Conservation (phyloP, 2,329 filamentous ascomycete genomes). For the Trichoderma simmonsii region DNA sequence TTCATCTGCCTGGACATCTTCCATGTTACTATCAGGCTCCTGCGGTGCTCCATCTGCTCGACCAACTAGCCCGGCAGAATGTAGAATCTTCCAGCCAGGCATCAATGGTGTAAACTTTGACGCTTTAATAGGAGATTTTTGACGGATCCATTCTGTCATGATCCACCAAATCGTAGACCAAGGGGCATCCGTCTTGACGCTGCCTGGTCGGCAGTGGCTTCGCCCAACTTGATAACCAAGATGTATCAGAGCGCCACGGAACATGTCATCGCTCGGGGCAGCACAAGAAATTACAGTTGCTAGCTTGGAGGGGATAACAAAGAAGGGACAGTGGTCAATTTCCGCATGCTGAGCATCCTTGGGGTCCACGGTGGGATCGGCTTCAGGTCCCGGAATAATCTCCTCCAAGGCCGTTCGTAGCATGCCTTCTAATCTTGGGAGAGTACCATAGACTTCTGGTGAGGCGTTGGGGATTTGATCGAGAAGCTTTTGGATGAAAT, state of each 20-base stretch:
- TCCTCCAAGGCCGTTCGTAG: slow-evolving; percentile 85
- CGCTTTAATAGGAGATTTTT: slow-evolving; percentile 74
- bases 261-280: slow-evolving; percentile 72
- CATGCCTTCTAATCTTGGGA: slow-evolving; percentile 84
- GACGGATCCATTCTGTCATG: slow-evolving; percentile 86
- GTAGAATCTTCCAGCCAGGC: slow-evolving; percentile 68
- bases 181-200: slow-evolving; percentile 89
- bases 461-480: slow-evolving; percentile 66
- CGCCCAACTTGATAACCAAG: slow-evolving; percentile 80
- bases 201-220: slow-evolving; percentile 85
- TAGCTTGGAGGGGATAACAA: slow-evolving; percentile 72
- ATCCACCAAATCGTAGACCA: slow-evolving; percentile 90
- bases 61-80: slow-evolving; percentile 37
- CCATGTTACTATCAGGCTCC: slow-evolving; percentile 32
- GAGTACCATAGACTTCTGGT: slow-evolving; percentile 71
- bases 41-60: slow-evolving; percentile 26
- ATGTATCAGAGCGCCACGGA: slow-evolving; percentile 77
- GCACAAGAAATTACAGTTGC: slow-evolving; percentile 74
- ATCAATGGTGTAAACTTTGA: slow-evolving; percentile 66
- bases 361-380: slow-evolving; percentile 34
- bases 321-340: slow-evolving; percentile 78
- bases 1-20: slow-evolving; percentile 37
- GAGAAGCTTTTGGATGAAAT: slow-evolving; percentile 78
- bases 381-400: slow-evolving; percentile 39
- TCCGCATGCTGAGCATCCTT: slow-evolving; percentile 55